Conservation (phyloP, 805 yeast species). For the Yamadazyma nakazawae region DNA sequence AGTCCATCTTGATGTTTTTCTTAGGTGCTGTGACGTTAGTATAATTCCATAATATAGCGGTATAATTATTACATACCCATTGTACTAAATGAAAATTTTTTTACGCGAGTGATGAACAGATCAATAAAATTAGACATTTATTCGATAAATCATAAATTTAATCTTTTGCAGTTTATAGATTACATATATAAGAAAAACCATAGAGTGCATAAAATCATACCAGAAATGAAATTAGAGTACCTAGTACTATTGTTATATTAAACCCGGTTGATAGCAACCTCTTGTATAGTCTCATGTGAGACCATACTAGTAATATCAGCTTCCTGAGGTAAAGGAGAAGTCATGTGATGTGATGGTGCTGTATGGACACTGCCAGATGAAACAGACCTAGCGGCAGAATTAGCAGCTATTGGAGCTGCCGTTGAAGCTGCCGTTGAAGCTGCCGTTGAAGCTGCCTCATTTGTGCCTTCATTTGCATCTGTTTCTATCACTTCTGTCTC, state of each 20-base stretch:
- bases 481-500: neutral
- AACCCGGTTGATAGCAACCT: slow-evolving; percentile 5
- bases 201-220: neutral
- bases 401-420: neutral
- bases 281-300: slow-evolving; percentile 2
- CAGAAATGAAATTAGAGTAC: neutral
- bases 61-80: slow-evolving; percentile 7
- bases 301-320: slow-evolving; percentile 1
- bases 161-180: neutral
- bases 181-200: neutral
- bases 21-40: slow-evolving; percentile 38
- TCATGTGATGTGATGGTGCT: slow-evolving; percentile 2
- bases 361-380: slow-evolving; percentile 10
- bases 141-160: neutral
- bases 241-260: neutral
- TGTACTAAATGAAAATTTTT: slow-evolving; percentile 6
- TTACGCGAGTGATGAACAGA: neutral
- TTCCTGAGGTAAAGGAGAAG: neutral
- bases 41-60: neutral
- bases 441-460: neutral
- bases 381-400: neutral
- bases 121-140: neutral
- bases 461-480: neutral
- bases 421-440: neutral
- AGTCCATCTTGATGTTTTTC: slow-evolving; percentile 75